Percentiles rank a stretch among this genome's conserved stretches.
These are phyloP conservation scores for Aspergillus carlsbadensis DNA, from an alignment of 495 filamentous ascomycete genomes.

Conservation along the genomic window DNA sequence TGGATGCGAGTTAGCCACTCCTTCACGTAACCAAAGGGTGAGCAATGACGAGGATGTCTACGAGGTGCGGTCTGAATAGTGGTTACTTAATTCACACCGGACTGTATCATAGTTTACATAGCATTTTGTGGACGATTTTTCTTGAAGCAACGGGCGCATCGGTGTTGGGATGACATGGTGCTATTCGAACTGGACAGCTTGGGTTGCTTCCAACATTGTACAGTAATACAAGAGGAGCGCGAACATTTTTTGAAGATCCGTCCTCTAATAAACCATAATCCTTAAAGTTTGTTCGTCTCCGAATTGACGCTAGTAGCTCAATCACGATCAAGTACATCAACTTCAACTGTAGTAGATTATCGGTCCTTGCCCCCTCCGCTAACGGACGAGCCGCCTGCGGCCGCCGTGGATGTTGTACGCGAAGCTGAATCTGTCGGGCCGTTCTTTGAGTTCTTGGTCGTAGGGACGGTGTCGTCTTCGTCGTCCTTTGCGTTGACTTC, in stretches of 20 bases:
- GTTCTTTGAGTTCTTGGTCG: slow-evolving; percentile 29
- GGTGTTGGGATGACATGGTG: background rate
- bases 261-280: background rate
- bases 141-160: background rate
- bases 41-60: slow-evolving; percentile 44
- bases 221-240: background rate
- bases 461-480: slow-evolving; percentile 37
- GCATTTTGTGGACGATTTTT: background rate
- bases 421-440: slow-evolving; percentile 19
- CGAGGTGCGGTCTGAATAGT: slow-evolving; percentile 27
- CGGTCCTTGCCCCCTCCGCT: slow-evolving; percentile 13
- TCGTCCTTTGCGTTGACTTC: slow-evolving; percentile 83
- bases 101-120: background rate
- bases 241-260: background rate
- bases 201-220: background rate
- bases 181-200: background rate
- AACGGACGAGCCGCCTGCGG: slow-evolving; percentile 22
- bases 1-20: slow-evolving; percentile 34
- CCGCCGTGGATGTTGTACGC: slow-evolving; percentile 14
- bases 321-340: background rate
- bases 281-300: background rate
- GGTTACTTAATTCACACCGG: background rate
- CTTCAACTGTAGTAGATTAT: too few species aligned
- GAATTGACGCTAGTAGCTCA: background rate
- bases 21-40: slow-evolving; percentile 27